Evolutionary conservation across 2,329 filamentous ascomycete species (phyloP), one percentile per base, ranked within the genome.

Genomic region (Xylariomycetidae sp.): DNA sequence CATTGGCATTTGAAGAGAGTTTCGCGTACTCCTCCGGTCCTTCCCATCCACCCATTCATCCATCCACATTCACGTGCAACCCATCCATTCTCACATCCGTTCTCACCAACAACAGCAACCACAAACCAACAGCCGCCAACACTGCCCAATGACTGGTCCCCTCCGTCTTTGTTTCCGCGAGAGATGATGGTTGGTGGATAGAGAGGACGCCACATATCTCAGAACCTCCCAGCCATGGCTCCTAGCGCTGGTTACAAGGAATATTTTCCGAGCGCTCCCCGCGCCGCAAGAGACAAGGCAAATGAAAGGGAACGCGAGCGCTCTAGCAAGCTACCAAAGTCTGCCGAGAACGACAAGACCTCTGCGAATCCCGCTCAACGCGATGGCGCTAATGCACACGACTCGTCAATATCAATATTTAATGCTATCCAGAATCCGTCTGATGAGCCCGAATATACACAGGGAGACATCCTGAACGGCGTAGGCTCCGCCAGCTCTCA

Each of bases 241-340:
- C 55, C 86, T 79, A 86, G 85, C 70, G 82, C 83, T 69, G 81
- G 82, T 67, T 89, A 88, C 73, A 85, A 83, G 66, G 80, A 88
- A 67, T 92, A 88, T 74, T 89, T 88, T 64, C 85, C 84, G 50
- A 79, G 82, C 58, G 85, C 84, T 56, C 84, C 85, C 49, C 76
- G 77, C 51, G 79, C 77, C 38, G 69, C 72, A 36, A 69, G 69
- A 59, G 70, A 76, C 56, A 70, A 69, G 52, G 70, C 73, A 45
- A 71, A 70, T 57, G 75, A 80, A 59, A 69, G 77, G 57, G 74
- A 78, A 56, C 80, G 72, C 59, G 69, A 72, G 67, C 77, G 66
- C 59, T 61, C 62, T 40, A 66, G 64, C 46, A 63, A 46, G 27
- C 36, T 46, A 36, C 49, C 48, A 39, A 48, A 52, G 26, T 31